These are phyloP conservation scores for Anethum foeniculum DNA, from an alignment of 140 eudicot species.

Conservation along the genomic window DNA sequence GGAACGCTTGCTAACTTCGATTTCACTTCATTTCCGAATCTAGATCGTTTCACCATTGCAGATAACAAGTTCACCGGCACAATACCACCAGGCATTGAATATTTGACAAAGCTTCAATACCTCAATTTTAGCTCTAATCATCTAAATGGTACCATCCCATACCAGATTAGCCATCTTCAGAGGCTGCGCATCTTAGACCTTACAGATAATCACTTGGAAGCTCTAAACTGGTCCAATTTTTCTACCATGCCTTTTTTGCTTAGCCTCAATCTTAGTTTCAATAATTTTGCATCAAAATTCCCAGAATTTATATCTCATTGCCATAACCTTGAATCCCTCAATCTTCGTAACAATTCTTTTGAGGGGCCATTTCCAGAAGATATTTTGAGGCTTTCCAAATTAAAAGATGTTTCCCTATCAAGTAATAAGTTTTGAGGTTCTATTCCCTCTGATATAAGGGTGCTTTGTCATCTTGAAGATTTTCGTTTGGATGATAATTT, in stretches of 20 bases:
- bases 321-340: neutral
- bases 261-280: neutral
- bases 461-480: neutral
- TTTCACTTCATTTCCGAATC: neutral
- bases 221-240: neutral
- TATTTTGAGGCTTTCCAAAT: neutral
- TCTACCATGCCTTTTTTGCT: neutral
- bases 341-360: neutral
- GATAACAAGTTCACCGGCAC: neutral
- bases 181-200: neutral
- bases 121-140: neutral
- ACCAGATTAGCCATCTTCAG: constrained; percentile 1
- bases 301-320: neutral
- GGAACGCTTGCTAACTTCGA: neutral
- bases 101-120: neutral
- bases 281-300: neutral
- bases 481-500: neutral
- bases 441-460: neutral
- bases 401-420: neutral
- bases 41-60: neutral
- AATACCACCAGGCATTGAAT: neutral
- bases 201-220: neutral
- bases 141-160: neutral
- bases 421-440: neutral
- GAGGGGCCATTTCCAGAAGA: neutral